Evolutionary conservation across 2,329 filamentous ascomycete species (phyloP), one percentile per base, ranked within the genome.

Genomic region (Trichoderma pleuroti): DNA sequence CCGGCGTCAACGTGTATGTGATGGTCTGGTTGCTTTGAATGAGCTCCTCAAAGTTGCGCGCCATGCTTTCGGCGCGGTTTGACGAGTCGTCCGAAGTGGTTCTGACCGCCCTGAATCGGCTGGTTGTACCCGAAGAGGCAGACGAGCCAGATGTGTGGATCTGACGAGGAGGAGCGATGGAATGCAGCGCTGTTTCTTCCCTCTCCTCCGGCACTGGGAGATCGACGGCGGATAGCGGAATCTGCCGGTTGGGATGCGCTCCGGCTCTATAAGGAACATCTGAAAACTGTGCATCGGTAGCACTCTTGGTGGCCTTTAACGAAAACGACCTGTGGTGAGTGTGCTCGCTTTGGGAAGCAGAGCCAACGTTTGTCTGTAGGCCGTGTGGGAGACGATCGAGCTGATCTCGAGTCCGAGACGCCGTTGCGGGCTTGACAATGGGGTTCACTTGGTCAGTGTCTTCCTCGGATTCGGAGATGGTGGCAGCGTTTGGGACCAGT

Each of bases 21-120:
- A 95, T 90, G 1, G 93, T 95, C 77, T 94, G 89, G 75, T 93
- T 91, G 78, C 92, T 94, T 70, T 92, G 89, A 73, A 96, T 94
- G 64, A 95, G 84, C 75, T 94, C 87, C 76, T 96, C 93, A 76
- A 96, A 91, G 75, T 92, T 89, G 60, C 87, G 88, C 11, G 88
- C 87, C 62, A 91, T 87, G 71, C 90, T 87, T 59, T 88, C 87
- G 8, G 83, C 81, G 7, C 82, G 83, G 70, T 77, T 84, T 21
- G 80, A 80, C 39, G 77, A 78, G 74, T 84, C 86, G 73, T 91
- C 88, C 0, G 89, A 90, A 28, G 30, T 86, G 5, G 83, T 86
- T 49, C 87, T 84, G 3, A 86, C 80, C 9, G 85, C 80, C 77
- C 87, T 88, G 62, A 87, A 77, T 71, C 86, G 88, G 28, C 57